These are phyloP conservation scores for Saccharum officinarum DNA, from an alignment of 176 grass and related monocot genomes.

Conservation along the genomic window DNA sequence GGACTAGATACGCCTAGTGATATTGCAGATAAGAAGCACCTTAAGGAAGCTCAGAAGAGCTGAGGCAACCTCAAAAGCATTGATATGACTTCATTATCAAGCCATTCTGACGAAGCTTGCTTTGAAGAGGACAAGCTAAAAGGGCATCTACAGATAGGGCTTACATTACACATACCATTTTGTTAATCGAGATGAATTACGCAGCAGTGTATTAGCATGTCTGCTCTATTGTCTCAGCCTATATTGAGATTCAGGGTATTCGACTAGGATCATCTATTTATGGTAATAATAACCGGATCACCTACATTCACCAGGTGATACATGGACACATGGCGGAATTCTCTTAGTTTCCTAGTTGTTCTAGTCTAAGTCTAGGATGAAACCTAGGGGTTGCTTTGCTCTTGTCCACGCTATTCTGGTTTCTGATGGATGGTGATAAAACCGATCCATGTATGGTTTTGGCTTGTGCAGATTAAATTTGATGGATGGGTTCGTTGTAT, in stretches of 20 bases:
- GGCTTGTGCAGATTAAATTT: background rate
- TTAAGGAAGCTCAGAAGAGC: constrained; percentile 24
- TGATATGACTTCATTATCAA: constrained; percentile 14
- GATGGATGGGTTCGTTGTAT: background rate
- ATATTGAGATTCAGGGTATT: background rate
- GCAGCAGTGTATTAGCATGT: background rate
- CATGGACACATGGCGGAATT: background rate
- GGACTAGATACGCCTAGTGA: constrained; percentile 68
- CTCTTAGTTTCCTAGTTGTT: background rate
- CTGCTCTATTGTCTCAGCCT: background rate
- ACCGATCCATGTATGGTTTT: background rate
- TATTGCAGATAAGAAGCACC: constrained; percentile 27
- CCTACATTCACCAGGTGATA: background rate
- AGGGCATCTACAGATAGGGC: background rate
- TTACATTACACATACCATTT: background rate
- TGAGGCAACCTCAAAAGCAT: background rate
- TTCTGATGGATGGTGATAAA: background rate
- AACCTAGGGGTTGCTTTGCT: background rate
- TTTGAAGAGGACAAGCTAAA: background rate
- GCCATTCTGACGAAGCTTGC: background rate
- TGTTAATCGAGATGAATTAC: background rate
- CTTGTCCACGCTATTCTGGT: background rate
- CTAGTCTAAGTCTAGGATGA: background rate
- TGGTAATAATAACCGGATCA: background rate
- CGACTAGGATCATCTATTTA: background rate